Evolutionary conservation across 441 rosid species (phyloP).

Genomic region (Gossypium lobatum): DNA sequence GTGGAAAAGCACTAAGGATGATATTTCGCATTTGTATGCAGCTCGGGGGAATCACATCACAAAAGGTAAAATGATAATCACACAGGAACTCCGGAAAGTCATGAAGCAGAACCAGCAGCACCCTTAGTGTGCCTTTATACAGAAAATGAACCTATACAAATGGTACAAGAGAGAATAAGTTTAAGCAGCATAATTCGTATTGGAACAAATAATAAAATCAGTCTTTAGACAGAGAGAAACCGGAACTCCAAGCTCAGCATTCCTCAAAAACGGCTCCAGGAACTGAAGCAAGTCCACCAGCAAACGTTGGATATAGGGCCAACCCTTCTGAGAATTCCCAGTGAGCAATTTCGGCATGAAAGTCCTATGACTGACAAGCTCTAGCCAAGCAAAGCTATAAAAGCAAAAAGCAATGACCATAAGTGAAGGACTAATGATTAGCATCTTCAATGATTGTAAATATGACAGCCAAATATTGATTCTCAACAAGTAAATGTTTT

Average conservation of each 20-base stretch:
- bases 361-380: conserved; percentile 91
- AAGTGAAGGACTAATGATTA: neutral
- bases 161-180: conserved; percentile 17
- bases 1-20: conserved; percentile 92
- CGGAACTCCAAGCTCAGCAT: conserved; percentile 84
- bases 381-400: conserved; percentile 96
- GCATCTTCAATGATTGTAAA: neutral
- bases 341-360: conserved; percentile 96
- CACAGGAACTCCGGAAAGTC: conserved; percentile 98
- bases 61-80: conserved; percentile 93
- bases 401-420: conserved; percentile 14
- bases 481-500: neutral
- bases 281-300: conserved; percentile 92
- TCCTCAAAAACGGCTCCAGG: conserved; percentile 93
- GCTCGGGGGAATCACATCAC: conserved; percentile 98
- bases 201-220: conserved; percentile 9
- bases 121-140: conserved; percentile 93
- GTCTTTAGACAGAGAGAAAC: conserved; percentile 37
- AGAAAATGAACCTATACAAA: conserved; percentile 69
- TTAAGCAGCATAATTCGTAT: neutral
- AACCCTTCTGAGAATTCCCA: conserved; percentile 87
- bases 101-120: conserved; percentile 89
- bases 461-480: neutral
- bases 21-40: conserved; percentile 99
- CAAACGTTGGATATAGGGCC: conserved; percentile 89